Conservation (phyloP, 192 early-diverging fungal genomes). For the Backusella australiensis region DNA sequence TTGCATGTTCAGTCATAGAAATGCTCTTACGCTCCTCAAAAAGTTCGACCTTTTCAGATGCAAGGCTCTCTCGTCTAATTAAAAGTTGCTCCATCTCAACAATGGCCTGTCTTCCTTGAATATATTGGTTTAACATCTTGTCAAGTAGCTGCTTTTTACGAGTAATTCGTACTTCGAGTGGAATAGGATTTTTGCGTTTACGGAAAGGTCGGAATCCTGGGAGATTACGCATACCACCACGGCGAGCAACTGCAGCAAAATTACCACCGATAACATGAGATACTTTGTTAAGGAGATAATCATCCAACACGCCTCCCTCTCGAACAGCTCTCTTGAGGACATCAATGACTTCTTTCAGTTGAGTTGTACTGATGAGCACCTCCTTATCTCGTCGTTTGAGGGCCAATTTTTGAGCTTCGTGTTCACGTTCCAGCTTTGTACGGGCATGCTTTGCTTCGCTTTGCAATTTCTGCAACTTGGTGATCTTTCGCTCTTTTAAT, state of each 20-base stretch:
- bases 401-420: constrained; percentile 54
- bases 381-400: constrained; percentile 62
- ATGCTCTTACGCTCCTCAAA: constrained; percentile 51
- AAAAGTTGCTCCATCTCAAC: constrained; percentile 50
- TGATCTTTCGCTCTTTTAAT: constrained; percentile 58
- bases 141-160: constrained; percentile 58
- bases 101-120: constrained; percentile 51
- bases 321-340: constrained; percentile 50
- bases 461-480: constrained; percentile 55
- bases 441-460: constrained; percentile 45
- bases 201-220: constrained; percentile 1
- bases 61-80: constrained; percentile 46
- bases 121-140: constrained; percentile 52
- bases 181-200: constrained; percentile 25
- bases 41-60: constrained; percentile 50
- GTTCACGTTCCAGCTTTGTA: constrained; percentile 52
- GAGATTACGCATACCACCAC: constrained; percentile 12
- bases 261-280: constrained; percentile 33
- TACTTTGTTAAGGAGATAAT: constrained; percentile 27
- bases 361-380: constrained; percentile 37
- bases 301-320: constrained; percentile 35
- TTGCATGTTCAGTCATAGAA: constrained; percentile 42
- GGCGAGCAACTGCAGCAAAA: constrained; percentile 36
- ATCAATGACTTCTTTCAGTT: constrained; percentile 46
- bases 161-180: constrained; percentile 33